phyloP scores from a whole-genome alignment of 163 green algal genomes.

The Volvox carteri region DNA sequence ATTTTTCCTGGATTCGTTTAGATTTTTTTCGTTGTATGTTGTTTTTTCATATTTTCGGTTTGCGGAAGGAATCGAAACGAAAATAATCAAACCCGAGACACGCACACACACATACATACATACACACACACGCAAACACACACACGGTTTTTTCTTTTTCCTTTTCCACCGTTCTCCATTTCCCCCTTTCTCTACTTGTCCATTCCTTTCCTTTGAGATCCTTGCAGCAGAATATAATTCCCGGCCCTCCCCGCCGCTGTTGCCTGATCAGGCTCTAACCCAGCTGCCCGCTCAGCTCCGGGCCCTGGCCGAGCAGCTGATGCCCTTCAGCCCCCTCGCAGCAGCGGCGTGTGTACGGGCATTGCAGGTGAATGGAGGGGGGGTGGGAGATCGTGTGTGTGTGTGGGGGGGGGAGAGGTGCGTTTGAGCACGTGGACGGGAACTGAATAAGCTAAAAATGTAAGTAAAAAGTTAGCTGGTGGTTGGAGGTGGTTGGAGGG shows the following conservation, averaged over 20 bases:
- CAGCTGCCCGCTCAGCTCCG: conserved; percentile 69
- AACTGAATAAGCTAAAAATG: too few species aligned
- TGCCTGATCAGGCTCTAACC: conserved; percentile 31
- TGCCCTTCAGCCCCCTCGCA: conserved; percentile 49
- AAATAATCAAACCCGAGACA: too few species aligned
- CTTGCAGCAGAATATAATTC: neutral
- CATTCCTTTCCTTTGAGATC: neutral
- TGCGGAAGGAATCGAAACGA: too few species aligned
- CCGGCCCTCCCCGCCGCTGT: neutral
- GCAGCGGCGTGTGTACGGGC: conserved; percentile 60
- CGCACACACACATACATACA: too few species aligned
- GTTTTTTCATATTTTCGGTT: too few species aligned
- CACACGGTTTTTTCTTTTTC: neutral
- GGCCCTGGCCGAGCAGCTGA: conserved; percentile 69
- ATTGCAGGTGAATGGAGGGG: neutral
- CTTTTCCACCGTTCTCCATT: neutral
- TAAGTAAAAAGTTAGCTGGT: too few species aligned
- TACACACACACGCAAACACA: neutral
- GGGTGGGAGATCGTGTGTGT: too few species aligned
- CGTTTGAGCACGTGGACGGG: too few species aligned
- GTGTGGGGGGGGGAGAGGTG: neutral
- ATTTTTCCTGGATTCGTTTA: too few species aligned
- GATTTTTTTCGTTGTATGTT: too few species aligned
- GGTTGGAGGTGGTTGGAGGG: neutral
- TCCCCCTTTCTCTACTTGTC: neutral